Conservation (phyloP, 78 protist genomes). For the Paulinella micropora region DNA sequence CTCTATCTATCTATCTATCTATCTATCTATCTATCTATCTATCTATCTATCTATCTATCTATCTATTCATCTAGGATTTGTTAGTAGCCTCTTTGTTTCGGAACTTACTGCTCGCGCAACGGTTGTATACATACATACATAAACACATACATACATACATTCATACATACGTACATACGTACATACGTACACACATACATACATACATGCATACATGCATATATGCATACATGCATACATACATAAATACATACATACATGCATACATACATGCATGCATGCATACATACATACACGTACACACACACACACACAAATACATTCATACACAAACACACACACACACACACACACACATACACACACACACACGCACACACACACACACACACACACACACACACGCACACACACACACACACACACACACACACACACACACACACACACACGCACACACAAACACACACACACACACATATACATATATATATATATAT, state of each 20-base stretch:
- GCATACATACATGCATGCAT: not conserved
- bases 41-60: no score
- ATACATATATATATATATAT: not conserved
- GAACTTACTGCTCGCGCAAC: conserved; percentile 87
- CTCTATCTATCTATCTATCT: no score
- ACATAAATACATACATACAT: not conserved
- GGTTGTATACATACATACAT: conserved; percentile 15
- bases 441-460: not conserved
- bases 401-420: not conserved
- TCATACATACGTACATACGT: not conserved
- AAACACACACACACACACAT: not conserved
- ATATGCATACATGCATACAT: not conserved
- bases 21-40: no score
- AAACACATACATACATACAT: not conserved
- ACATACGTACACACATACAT: no score
- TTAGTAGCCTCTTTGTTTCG: conserved; percentile 82
- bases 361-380: not conserved
- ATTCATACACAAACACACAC: not conserved
- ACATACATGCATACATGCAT: not conserved
- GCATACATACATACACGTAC: not conserved
- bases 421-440: not conserved
- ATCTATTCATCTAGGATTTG: conserved; percentile 61
- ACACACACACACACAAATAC: not conserved
- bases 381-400: not conserved
- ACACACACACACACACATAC: not conserved